Conservation (phyloP, 2,329 filamentous ascomycete genomes). For the Colletotrichum sp. region DNA sequence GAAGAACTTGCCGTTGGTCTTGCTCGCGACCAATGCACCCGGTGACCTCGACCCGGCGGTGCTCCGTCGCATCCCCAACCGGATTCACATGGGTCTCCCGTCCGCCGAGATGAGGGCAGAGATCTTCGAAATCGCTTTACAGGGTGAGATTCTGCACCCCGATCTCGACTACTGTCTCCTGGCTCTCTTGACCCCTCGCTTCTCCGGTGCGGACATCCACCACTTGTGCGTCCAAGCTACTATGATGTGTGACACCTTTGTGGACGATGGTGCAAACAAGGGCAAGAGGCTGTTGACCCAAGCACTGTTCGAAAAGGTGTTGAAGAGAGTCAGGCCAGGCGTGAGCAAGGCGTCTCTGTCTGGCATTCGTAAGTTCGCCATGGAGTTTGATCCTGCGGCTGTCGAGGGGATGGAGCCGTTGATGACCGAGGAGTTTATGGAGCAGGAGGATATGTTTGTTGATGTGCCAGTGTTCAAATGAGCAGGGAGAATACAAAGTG, state of each 20-base stretch:
- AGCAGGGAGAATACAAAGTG: neutral
- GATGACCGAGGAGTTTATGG: rapidly evolving
- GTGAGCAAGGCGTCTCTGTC: neutral
- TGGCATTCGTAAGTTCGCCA: neutral
- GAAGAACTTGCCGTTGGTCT: neutral
- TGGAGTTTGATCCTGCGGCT: neutral
- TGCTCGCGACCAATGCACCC: neutral
- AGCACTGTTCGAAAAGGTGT: neutral
- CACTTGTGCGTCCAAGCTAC: neutral
- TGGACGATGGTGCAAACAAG: neutral
- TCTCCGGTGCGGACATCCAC: neutral
- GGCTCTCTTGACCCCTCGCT: neutral
- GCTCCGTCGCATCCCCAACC: neutral
- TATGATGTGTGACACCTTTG: neutral
- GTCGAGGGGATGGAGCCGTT: neutral
- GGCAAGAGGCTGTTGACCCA: neutral
- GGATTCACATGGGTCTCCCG: neutral
- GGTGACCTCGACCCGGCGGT: neutral
- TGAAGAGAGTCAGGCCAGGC: neutral
- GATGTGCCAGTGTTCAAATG: neutral
- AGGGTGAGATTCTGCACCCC: neutral
- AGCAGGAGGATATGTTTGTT: neutral
- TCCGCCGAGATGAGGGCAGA: neutral
- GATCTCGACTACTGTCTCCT: neutral
- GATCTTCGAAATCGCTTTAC: neutral